phyloP scores from a whole-genome alignment of 306 rosid species.

The Oemleria cerasiformis region DNA sequence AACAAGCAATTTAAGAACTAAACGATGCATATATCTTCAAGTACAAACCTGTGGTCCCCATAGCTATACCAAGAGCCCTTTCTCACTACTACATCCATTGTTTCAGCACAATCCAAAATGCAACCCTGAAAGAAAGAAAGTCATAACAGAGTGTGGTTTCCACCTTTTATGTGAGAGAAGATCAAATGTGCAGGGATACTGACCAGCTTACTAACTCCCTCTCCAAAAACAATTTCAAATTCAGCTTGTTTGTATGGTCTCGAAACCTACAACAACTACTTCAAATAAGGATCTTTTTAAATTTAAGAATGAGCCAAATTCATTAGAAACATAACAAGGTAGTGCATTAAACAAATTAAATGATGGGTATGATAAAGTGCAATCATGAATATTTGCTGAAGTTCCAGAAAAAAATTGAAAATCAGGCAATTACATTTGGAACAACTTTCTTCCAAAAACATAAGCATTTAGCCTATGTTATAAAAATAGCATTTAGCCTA shows the following conservation, averaged over 20 bases:
- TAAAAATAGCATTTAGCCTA: not conserved
- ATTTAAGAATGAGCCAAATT: slow-evolving; percentile 1
- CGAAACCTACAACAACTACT: slow-evolving; percentile 63
- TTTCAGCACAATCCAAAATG: slow-evolving; percentile 94
- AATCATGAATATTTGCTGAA: not conserved
- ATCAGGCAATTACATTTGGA: not conserved
- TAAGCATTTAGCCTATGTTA: not conserved
- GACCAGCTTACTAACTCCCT: slow-evolving; percentile 85
- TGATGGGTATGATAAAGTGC: not conserved
- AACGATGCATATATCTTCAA: slow-evolving; percentile 17
- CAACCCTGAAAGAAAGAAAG: slow-evolving; percentile 71
- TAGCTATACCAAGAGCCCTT: slow-evolving; percentile 98
- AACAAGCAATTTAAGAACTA: not conserved
- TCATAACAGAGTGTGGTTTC: slow-evolving; percentile 26
- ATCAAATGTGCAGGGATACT: slow-evolving; percentile 23
- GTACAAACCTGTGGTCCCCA: slow-evolving; percentile 78
- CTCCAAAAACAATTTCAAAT: slow-evolving; percentile 93
- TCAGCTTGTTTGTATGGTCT: slow-evolving; percentile 98
- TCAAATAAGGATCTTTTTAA: slow-evolving; percentile 24
- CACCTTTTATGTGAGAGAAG: slow-evolving; percentile 3
- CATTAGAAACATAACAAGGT: slow-evolving; percentile 14
- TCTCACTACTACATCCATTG: slow-evolving; percentile 68
- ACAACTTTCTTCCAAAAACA: not conserved
- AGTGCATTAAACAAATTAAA: not conserved
- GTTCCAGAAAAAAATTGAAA: not conserved